A percentile compares a stretch with the other conserved stretches of the same genome.
Conservation (phyloP, 129 eudicot species). For the Kitagawia praeruptora region DNA sequence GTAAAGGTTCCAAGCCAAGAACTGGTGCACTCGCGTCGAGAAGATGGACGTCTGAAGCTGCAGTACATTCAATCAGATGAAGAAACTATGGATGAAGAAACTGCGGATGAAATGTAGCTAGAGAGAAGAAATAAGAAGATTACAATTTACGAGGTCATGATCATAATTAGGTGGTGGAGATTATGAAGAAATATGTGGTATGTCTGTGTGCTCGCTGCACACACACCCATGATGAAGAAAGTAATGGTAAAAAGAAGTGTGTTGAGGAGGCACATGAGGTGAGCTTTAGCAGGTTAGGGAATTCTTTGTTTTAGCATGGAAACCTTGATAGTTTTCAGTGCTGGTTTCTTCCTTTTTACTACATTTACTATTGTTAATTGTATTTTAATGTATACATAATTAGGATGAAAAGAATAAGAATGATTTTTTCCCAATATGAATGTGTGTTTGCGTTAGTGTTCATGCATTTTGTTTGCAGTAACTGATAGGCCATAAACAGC, state of each 20-base stretch:
- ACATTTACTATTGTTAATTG: background rate
- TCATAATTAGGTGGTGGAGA: conserved; percentile 7
- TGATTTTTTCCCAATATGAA: too few relatives aligned
- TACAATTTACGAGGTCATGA: background rate
- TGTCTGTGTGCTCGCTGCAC: background rate
- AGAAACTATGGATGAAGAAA: conserved; percentile 28
- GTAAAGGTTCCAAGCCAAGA: conserved; percentile 49
- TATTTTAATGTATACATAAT: background rate
- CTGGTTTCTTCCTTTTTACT: background rate
- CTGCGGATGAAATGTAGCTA: background rate
- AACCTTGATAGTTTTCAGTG: conserved; percentile 13
- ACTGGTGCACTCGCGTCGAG: conserved; percentile 47
- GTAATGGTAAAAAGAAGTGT: background rate
- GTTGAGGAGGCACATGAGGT: conserved; percentile 21
- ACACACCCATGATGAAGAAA: background rate
- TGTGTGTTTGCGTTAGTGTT: too few relatives aligned
- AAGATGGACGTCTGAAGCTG: conserved; percentile 65
- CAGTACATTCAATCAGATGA: conserved; percentile 53
- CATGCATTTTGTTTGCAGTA: too few relatives aligned
- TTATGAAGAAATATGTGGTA: conserved; percentile 1
- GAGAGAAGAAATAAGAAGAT: conserved; percentile 14
- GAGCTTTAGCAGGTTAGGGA: conserved; percentile 16
- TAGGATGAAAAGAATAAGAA: background rate
- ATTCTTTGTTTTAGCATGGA: conserved; percentile 5
- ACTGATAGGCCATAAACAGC: too few relatives aligned